These are phyloP conservation scores for Kwoniella bestiolae DNA, from an alignment of 768 basidiomycete genomes.

Conservation along the genomic window DNA sequence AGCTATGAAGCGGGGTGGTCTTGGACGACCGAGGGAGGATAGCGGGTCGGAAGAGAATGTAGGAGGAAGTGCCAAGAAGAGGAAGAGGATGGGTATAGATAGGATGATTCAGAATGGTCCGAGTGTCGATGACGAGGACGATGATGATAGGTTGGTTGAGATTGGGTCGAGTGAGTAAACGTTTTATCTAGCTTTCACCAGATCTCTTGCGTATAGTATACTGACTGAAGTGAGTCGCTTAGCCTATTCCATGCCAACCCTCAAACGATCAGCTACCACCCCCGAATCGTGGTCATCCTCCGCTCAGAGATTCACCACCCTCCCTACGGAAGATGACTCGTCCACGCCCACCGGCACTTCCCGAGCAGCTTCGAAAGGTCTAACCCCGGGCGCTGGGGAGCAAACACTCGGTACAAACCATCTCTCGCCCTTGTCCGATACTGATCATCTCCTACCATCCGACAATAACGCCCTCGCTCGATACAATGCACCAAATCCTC, in stretches of 20 bases:
- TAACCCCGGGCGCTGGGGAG: conserved; percentile 23
- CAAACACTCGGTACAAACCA: conserved; percentile 20
- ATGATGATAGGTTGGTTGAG: conserved; percentile 40
- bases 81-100: conserved; percentile 47
- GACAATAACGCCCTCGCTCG: conserved; percentile 25
- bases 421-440: conserved; percentile 32
- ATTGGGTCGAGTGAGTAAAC: conserved; percentile 41
- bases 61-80: conserved; percentile 28
- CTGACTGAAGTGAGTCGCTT: background rate
- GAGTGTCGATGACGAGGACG: conserved; percentile 26
- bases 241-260: conserved; percentile 19
- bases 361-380: conserved; percentile 20
- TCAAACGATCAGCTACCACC: conserved; percentile 17
- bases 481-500: conserved; percentile 21
- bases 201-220: background rate
- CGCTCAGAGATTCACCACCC: conserved; percentile 41
- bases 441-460: conserved; percentile 16
- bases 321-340: conserved; percentile 42
- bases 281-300: conserved; percentile 25
- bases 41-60: conserved; percentile 20
- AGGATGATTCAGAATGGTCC: conserved; percentile 54
- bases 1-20: conserved; percentile 45
- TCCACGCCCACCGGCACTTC: conserved; percentile 20
- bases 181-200: background rate
- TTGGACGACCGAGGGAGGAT: conserved; percentile 34